These are phyloP conservation scores for Populus hybrid DNA, from an alignment of 441 rosid species.

Conservation along the genomic window DNA sequence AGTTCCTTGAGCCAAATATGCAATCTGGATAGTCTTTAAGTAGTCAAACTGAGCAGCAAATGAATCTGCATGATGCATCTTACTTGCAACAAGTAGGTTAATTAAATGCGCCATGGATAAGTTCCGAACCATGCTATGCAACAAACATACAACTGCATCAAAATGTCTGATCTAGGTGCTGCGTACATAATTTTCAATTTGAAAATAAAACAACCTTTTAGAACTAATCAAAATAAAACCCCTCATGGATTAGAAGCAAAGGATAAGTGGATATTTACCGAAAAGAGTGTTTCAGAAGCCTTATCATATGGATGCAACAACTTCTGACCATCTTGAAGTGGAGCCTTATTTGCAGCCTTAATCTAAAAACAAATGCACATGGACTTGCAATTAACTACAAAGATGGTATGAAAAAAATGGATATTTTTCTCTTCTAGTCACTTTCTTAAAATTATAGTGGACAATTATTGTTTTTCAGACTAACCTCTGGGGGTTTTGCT, in stretches of 20 bases:
- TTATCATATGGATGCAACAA: slow-evolving; percentile 78
- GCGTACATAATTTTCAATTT: slow-evolving; percentile 2
- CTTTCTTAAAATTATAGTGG: slow-evolving; percentile 9
- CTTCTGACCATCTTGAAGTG: slow-evolving; percentile 60
- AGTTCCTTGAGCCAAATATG: not conserved
- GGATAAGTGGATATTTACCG: slow-evolving; percentile 39
- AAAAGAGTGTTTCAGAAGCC: slow-evolving; percentile 77
- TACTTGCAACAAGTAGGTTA: not conserved
- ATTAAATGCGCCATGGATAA: not conserved
- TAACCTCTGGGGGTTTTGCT: slow-evolving; percentile 79
- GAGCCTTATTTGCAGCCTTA: slow-evolving; percentile 39
- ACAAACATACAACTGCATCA: not conserved
- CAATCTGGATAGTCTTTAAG: not conserved
- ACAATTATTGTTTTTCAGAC: slow-evolving; percentile 18
- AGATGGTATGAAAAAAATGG: slow-evolving; percentile 1
- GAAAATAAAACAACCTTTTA: not conserved
- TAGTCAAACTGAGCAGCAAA: not conserved
- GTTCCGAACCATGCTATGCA: not conserved
- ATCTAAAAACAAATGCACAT: slow-evolving; percentile 32
- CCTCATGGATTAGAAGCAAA: slow-evolving; percentile 14
- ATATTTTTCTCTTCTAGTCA: not conserved
- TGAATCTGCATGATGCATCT: not conserved
- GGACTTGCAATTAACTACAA: slow-evolving; percentile 11
- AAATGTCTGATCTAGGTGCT: not conserved
- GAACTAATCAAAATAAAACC: slow-evolving; percentile 12